Base-by-base conservation (phyloP, 2,329 filamentous ascomycete species). In the Pyrenophora seminiperda region DNA sequence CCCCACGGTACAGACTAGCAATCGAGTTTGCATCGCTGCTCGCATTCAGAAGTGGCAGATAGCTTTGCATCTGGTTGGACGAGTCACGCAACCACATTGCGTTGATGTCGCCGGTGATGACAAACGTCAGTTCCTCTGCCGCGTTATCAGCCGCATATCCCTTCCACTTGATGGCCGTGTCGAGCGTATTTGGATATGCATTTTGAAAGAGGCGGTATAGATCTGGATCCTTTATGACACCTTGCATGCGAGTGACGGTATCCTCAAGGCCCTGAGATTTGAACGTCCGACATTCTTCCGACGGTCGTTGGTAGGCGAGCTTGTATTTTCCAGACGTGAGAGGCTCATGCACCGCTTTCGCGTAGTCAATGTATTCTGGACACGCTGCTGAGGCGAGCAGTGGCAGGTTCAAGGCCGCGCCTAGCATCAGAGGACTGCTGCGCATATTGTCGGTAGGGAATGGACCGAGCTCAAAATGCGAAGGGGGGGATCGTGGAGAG, bases 101-200 rank as follows among this genome's bases (percentile, higher is more conserved):
- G 51, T 81, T 78, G 66, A 83, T 83, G 59, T 83, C 80, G 40
- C 81, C 81, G 0, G 81, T 83, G 50, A 84, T 84, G 55, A 83
- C 62, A 57, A 83, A 83, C 4, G 82, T 81, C 52, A 87, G 73
- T 70, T 90, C 87, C 68, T 90, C 85, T 1, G 80, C 79, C 0
- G 78, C 70, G 58, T 83, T 79, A 50, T 83, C 78, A 27, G 77
- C 78, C 0, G 83, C 78, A 42, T 77, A 75, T 2, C 88, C 88
- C 46, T 81, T 83, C 87, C 86, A 90, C 53, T 80, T 79, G 33
- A 90, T 81, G 0, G 87, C 87, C 0, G 87, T 90, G 64, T 91
- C 88, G 9, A 91, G 77, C 0, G 87, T 90, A 69, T 90, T 91
- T 0, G 88, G 88, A 66, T 84, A 91, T 1, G 84, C 78, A 67